Evolutionary conservation across 225 moss, liverwort and hornwort species (phyloP).

Genomic region (Rhytidiadelphus loreus): DNA sequence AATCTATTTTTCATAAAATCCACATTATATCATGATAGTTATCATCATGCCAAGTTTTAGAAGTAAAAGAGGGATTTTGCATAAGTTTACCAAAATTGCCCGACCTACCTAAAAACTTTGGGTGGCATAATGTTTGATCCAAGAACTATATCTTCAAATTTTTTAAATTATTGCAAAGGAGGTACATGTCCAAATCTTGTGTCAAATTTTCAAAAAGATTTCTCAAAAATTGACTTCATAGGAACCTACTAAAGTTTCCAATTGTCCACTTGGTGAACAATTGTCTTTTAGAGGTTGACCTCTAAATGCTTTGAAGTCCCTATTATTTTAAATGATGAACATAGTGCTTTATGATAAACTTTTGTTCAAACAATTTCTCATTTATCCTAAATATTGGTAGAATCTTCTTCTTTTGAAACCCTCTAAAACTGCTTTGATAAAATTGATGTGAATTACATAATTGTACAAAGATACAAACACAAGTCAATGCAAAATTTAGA

Average conservation of each 20-base stretch:
- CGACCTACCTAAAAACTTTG: background rate
- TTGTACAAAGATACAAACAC: too few species aligned
- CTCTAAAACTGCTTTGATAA: too few species aligned
- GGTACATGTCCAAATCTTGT: background rate
- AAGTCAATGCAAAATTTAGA: too few species aligned
- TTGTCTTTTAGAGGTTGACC: background rate
- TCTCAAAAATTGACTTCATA: background rate
- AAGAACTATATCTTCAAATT: fast-evolving
- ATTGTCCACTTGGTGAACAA: background rate
- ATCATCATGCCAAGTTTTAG: background rate
- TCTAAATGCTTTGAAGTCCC: background rate
- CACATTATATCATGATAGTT: too few species aligned
- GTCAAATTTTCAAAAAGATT: background rate
- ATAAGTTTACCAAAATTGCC: background rate
- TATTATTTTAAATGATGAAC: background rate
- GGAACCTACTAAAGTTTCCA: background rate
- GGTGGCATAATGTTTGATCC: fast-evolving
- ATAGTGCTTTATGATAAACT: background rate
- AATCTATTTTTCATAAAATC: background rate
- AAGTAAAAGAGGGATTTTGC: background rate
- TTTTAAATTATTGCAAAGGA: fast-evolving
- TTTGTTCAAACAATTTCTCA: background rate
- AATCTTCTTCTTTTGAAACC: too few species aligned
- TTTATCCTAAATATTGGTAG: too few species aligned
- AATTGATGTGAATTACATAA: too few species aligned